Base-by-base conservation (phyloP, 306 rosid genomes). In the Elaeagnus macrophylla region DNA sequence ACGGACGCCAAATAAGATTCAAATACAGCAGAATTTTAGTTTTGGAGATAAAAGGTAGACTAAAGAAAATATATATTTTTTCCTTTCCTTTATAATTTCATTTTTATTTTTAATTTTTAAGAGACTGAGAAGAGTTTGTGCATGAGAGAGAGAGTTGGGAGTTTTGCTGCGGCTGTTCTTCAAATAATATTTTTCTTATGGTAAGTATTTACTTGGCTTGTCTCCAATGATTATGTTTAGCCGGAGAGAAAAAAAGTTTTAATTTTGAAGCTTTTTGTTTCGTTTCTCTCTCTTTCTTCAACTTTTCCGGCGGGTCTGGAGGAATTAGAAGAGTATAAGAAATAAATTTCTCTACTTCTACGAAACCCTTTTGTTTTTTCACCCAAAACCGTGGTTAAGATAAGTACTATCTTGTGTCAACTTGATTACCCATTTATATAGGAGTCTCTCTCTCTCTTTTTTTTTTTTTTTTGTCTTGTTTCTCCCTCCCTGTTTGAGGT, bases 271-370 rank as follows among this genome's bases (percentile, higher is more conserved):
- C 32, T 1, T 25, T 25, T 25, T 25, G 32, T 25, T 25, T 25
- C 61, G 43, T 65, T 25, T 76, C 70, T 76, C 68, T 65, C 18
- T 72, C 62, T 47, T 53, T 58, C 48, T 25, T 77, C 83, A 74
- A 69, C 73, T 82, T 89, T 89, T 61, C 75, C 85, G 94, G 97
- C 86, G 95, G 62, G 53, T 51, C 73, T 54, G 73, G 59, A 77
- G 93, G 95, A 85, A 83, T 84, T 81, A 67, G 89, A 89, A 70
- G 94, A 83, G 94, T 85, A 69, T 56, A 85, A 81, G 93, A 70
- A 89, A 83, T 44, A 56, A 56, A 75, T 75, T 76, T 77, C 94
- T 89, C 95, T 68, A 81, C 95, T 81, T 89, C 89, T 79, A 89
- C 97, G 94, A 66, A 82, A 89, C 82, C 67, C 82, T 66, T 69